Conservation (phyloP, 140 eudicot species). For the Erigeron philadelphicus region DNA sequence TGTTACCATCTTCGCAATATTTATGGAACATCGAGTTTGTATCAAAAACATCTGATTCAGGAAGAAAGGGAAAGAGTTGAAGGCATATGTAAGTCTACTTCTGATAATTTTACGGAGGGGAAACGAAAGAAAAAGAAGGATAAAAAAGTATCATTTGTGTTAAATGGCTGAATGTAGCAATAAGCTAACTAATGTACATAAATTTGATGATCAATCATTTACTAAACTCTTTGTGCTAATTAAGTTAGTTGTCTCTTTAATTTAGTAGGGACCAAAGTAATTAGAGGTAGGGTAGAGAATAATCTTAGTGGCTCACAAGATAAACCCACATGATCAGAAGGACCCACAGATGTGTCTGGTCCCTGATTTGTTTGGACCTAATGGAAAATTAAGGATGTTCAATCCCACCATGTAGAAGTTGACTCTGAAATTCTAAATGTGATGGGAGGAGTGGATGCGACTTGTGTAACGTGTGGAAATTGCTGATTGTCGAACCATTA, state of each 20-base stretch:
- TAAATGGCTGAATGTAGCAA: conserved; percentile 50
- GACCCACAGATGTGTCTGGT: conserved; percentile 17
- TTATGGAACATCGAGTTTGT: conserved; percentile 39
- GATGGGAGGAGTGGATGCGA: neutral
- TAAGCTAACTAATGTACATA: conserved; percentile 34
- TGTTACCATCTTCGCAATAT: conserved; percentile 58
- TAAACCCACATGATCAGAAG: neutral
- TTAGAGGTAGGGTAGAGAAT: neutral
- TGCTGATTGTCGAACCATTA: neutral
- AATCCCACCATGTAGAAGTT: conserved; percentile 42
- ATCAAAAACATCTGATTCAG: conserved; percentile 27
- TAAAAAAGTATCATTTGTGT: neutral
- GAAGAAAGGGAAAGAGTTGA: conserved; percentile 31
- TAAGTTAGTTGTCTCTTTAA: neutral
- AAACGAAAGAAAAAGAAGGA: conserved; percentile 5
- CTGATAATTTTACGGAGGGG: conserved; percentile 20
- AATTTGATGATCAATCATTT: conserved; percentile 23
- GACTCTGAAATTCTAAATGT: conserved; percentile 8
- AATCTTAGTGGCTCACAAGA: neutral
- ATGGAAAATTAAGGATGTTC: conserved; percentile 27
- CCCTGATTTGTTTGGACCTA: conserved; percentile 38
- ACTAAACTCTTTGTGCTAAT: neutral
- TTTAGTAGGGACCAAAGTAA: neutral
- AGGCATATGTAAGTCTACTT: conserved; percentile 28
- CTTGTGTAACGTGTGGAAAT: neutral